These are phyloP conservation scores for Fusarium acutatum DNA, from an alignment of 2,329 filamentous ascomycete species.

Conservation along the genomic window DNA sequence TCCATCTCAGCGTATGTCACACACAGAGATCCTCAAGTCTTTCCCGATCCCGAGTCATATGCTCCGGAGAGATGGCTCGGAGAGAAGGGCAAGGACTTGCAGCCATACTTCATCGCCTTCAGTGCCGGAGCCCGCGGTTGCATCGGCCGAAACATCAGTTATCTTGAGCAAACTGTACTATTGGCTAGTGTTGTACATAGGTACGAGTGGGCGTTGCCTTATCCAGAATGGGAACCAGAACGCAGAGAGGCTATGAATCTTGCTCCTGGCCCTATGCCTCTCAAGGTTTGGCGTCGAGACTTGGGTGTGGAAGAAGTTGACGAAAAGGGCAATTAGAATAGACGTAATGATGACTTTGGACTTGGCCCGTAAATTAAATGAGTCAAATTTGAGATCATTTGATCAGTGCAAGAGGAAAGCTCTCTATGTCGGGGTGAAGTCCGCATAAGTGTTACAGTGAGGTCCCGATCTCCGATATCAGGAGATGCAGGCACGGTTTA, in stretches of 20 bases:
- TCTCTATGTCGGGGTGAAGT: not conserved
- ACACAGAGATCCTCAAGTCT: conserved; percentile 51
- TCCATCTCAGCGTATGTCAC: conserved; percentile 50
- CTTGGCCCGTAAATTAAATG: not conserved
- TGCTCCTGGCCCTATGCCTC: conserved; percentile 30
- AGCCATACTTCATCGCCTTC: conserved; percentile 53
- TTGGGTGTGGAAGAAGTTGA: conserved; percentile 6
- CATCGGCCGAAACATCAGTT: conserved; percentile 51
- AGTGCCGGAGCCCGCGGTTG: conserved; percentile 53
- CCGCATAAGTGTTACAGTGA: not conserved
- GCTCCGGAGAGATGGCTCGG: conserved; percentile 53
- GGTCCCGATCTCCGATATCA: not conserved
- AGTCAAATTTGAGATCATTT: not conserved
- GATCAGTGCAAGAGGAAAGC: too few relatives aligned
- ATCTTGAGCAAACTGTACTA: conserved; percentile 57
- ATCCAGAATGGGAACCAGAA: conserved; percentile 28
- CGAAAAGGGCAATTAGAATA: conserved; percentile 9
- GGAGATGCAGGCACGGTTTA: not conserved
- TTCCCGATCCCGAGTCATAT: conserved; percentile 51
- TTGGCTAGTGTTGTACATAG: conserved; percentile 53
- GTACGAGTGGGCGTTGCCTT: conserved; percentile 50
- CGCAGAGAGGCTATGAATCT: conserved; percentile 37
- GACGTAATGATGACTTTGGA: not conserved
- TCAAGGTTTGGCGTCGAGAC: conserved; percentile 38
- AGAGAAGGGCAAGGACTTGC: conserved; percentile 45